Conservation (phyloP, 75 land plant species). For the Pinus tabuliformis region DNA sequence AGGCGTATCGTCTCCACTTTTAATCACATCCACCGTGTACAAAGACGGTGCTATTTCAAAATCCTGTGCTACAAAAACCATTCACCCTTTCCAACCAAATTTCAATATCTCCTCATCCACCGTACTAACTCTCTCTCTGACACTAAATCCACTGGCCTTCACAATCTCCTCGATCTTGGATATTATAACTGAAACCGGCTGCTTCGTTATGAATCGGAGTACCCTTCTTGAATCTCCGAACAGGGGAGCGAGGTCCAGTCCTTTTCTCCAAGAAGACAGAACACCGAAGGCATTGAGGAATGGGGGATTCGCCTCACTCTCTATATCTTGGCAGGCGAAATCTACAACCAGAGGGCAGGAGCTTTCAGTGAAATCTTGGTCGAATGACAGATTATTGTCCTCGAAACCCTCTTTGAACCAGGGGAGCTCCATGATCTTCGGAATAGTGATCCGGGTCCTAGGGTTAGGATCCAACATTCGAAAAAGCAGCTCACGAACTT, state of each 20-base stretch:
- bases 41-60: conserved; percentile 33
- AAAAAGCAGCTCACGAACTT: conserved; percentile 33
- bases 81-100: conserved; percentile 18
- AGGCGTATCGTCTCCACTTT: conserved; percentile 28
- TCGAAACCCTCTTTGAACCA: conserved; percentile 30
- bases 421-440: conserved; percentile 39
- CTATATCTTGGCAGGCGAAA: not conserved
- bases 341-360: not conserved
- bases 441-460: conserved; percentile 31
- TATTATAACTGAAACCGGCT: conserved; percentile 24
- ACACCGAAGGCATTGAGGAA: conserved; percentile 36
- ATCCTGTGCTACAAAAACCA: conserved; percentile 29
- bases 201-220: conserved; percentile 26
- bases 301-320: conserved; percentile 8
- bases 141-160: conserved; percentile 15
- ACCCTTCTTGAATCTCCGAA: not conserved
- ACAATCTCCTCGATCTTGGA: conserved; percentile 32
- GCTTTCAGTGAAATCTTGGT: no score
- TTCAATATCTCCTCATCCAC: conserved; percentile 17
- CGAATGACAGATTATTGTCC: no score
- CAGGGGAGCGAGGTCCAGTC: conserved; percentile 30
- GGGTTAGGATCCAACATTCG: conserved; percentile 64
- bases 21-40: conserved; percentile 35
- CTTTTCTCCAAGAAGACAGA: conserved; percentile 21
- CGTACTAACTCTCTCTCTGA: conserved; percentile 24